Conservation (phyloP, 768 basidiomycete species). For the Trametes sanguinea region DNA sequence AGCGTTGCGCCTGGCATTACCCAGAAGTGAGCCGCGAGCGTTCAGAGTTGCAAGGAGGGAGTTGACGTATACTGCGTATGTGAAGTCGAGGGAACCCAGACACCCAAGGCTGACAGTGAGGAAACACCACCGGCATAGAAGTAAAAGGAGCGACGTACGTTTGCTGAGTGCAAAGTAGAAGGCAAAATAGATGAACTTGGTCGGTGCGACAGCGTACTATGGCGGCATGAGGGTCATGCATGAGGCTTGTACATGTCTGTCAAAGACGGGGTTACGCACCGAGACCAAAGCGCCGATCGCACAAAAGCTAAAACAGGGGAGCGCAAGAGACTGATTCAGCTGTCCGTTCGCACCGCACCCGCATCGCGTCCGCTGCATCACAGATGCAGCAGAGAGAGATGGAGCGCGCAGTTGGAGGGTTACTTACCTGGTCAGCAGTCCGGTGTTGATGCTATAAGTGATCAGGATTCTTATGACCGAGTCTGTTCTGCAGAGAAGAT, state of each 20-base stretch:
- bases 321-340: background rate
- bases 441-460: conserved; percentile 24
- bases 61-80: conserved; percentile 25
- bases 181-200: conserved; percentile 23
- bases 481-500: conserved; percentile 14
- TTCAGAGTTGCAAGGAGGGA: conserved; percentile 27
- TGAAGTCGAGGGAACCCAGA: too few relatives aligned
- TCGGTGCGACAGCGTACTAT: conserved; percentile 16
- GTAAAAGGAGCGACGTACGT: conserved; percentile 2
- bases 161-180: conserved; percentile 26
- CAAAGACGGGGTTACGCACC: background rate
- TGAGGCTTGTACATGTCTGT: too few relatives aligned
- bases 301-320: conserved; percentile 9
- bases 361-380: too few relatives aligned
- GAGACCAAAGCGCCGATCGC: conserved; percentile 21
- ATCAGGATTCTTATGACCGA: conserved; percentile 14
- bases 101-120: too few relatives aligned
- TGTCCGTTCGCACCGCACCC: background rate
- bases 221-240: background rate
- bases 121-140: background rate
- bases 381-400: background rate
- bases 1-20: background rate
- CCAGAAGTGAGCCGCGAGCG: conserved; percentile 22
- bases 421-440: conserved; percentile 22
- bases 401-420: background rate